Base-by-base conservation (phyloP, 345 rosid genomes). In the Gossypium raimondii region DNA sequence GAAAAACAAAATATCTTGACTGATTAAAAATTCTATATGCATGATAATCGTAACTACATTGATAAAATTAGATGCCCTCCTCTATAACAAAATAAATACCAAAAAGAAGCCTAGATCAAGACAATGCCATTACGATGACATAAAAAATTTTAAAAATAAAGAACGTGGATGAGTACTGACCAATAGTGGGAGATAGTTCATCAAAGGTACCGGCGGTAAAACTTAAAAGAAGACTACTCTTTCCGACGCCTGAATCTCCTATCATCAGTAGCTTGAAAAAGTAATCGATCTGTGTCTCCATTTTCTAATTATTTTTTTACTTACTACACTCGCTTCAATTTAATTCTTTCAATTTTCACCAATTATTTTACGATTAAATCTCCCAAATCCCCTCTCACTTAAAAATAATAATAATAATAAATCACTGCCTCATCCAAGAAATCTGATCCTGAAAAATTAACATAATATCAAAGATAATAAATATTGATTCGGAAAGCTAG, bases 181-280 rank as follows among this genome's bases (percentile, higher is more conserved):
- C 87, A 24, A 86, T 86, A 16, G 89, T 86, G 10, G 89, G 87
- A 11, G 86, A 75, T 41, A 81, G 86, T 18, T 84, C 86, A 66
- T 84, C 86, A 72, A 81, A 73, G 20, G 75, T 45, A 51, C 70
- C 73, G 25, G 87, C 83, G 56, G 83, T 84, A 73, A 84, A 86
- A 73, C 87, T 79, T 73, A 86, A 70, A 67, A 86, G 87, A 27
- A 86, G 85, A 78, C 85, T 81, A 34, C 89, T 86, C 75, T 86
- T 86, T 17, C 89, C 89, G 14, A 86, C 87, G 2, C 86, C 86
- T 24, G 89, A 86, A 77, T 86, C 89, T 58, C 89, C 89, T 18
- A 86, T 84, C 87, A 86, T 74, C 80, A 86, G 66, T 77, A 84
- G 60, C 85, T 86, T 86, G 83, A 86, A 81, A 73, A 80, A 75